Conservation (phyloP, 805 yeast species). For the Pichia cephalocereana region DNA sequence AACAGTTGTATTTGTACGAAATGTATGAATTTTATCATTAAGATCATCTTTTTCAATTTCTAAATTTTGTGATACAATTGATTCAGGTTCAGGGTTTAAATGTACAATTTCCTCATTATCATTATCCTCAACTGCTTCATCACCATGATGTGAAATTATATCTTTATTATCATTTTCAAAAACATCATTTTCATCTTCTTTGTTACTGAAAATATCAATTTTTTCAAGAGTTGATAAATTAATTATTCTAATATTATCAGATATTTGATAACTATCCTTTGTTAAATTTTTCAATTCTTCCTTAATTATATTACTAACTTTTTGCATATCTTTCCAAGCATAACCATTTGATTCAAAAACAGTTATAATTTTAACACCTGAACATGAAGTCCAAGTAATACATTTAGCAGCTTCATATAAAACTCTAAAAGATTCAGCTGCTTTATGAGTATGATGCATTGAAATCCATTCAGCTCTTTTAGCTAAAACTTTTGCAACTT, state of each 20-base stretch:
- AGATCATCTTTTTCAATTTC: background rate
- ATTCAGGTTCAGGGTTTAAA: constrained; percentile 1
- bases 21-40: background rate
- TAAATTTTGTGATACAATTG: background rate
- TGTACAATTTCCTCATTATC: background rate
- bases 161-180: no score
- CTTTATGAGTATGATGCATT: constrained; percentile 30
- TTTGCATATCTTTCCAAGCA: constrained; percentile 21
- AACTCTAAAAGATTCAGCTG: constrained; percentile 33
- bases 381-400: constrained; percentile 22
- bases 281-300: constrained; percentile 19
- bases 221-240: constrained; percentile 13
- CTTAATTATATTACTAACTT: constrained; percentile 19
- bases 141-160: no score
- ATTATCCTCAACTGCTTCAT: background rate
- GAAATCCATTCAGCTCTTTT: constrained; percentile 32
- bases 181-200: no score
- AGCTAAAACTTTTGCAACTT: constrained; percentile 24
- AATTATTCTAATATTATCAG: constrained; percentile 18
- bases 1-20: constrained; percentile 9
- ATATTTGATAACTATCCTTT: constrained; percentile 7
- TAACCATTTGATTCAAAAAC: constrained; percentile 23
- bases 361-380: constrained; percentile 18
- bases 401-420: constrained; percentile 28
- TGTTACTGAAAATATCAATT: constrained; percentile 2